A percentile compares a stretch with the other conserved stretches of the same genome.
Evolutionary conservation across 768 basidiomycete genomes (phyloP).

Genomic region (Lepiota subincarnata): DNA sequence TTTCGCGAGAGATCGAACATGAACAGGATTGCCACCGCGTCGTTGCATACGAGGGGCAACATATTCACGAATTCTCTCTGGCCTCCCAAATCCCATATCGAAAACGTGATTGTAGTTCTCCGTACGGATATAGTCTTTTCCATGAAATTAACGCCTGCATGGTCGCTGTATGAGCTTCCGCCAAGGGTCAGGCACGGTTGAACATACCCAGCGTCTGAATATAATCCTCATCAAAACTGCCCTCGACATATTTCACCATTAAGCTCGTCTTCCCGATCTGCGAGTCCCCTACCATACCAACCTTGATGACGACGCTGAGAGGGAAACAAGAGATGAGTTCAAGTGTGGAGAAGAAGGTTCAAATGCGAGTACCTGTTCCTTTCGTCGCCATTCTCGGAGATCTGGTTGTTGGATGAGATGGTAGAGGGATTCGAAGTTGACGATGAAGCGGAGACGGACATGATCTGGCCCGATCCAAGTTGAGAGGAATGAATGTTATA

Average conservation of each 20-base stretch:
- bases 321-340: neutral
- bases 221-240: conserved; percentile 98
- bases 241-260: conserved; percentile 99
- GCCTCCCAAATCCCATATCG: conserved; percentile 97
- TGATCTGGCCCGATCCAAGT: conserved; percentile 21
- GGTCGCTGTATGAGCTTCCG: conserved; percentile 5
- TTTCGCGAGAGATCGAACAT: conserved; percentile 99
- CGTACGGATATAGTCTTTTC: conserved; percentile 99
- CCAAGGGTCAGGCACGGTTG: conserved; percentile 5
- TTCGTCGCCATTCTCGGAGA: conserved; percentile 63
- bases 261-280: conserved; percentile 99
- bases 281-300: conserved; percentile 99
- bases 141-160: conserved; percentile 95
- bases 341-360: neutral
- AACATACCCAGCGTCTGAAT: conserved; percentile 94
- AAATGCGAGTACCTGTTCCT: conserved; percentile 55
- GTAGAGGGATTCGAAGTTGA: conserved; percentile 42
- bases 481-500: conserved; percentile 11
- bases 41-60: conserved; percentile 97
- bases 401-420: conserved; percentile 48
- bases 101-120: conserved; percentile 98
- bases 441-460: conserved; percentile 50
- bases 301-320: conserved; percentile 88
- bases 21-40: conserved; percentile 99
- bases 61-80: conserved; percentile 99